These are phyloP conservation scores for Gynochthodes officinalis DNA, from an alignment of 257 asterid genomes.

Conservation along the genomic window DNA sequence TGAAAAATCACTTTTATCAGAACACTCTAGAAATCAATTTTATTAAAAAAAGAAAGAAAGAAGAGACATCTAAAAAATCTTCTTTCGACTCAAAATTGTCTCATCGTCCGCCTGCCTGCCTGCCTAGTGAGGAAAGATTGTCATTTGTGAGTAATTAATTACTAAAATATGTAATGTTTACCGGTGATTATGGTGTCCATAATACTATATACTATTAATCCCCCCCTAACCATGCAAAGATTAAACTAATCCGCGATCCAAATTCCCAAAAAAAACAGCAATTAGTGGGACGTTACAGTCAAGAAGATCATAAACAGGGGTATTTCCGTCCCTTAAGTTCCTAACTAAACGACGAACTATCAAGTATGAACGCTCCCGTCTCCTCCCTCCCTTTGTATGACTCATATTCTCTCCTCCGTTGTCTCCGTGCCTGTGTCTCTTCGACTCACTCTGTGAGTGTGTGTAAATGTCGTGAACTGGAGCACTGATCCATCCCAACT, in stretches of 20 bases:
- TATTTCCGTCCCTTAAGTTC: constrained; percentile 6
- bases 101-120: neutral
- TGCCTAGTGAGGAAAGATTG: too few species aligned
- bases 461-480: constrained; percentile 1
- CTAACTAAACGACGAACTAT: neutral
- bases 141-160: neutral
- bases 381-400: neutral
- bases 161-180: neutral
- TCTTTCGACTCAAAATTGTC: too few species aligned
- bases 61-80: too few species aligned
- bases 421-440: neutral
- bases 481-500: neutral
- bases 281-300: neutral
- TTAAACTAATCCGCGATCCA: constrained; percentile 1
- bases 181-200: neutral
- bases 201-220: too few species aligned
- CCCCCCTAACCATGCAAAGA: too few species aligned
- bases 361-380: neutral
- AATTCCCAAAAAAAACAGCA: neutral
- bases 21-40: too few species aligned
- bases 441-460: neutral
- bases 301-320: constrained; percentile 3
- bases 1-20: too few species aligned
- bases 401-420: neutral
- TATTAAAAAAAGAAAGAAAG: too few species aligned